phyloP scores from a whole-genome alignment of 345 rosid genomes.

The Lepidium africanum region DNA sequence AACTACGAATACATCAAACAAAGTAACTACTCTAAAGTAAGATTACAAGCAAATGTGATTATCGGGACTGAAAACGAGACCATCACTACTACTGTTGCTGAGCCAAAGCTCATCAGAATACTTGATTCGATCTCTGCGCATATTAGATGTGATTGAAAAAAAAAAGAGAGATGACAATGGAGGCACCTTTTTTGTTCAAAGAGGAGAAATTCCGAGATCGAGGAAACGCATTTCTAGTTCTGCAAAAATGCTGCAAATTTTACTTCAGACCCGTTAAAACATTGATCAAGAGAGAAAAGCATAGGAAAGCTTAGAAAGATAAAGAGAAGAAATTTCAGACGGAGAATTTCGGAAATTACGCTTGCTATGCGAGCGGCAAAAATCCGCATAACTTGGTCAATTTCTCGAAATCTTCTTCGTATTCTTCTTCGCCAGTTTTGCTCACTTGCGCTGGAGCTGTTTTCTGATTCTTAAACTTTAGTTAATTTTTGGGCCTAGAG shows the following conservation, averaged over 20 bases:
- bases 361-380: conserved; percentile 15
- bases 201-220: conserved; percentile 34
- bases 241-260: conserved; percentile 29
- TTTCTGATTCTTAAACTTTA: background rate
- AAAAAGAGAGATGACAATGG: background rate
- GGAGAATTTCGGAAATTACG: background rate
- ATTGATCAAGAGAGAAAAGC: background rate
- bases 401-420: background rate
- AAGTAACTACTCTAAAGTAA: background rate
- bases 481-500: background rate
- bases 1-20: background rate
- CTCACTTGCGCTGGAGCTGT: background rate
- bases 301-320: background rate
- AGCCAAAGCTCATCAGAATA: background rate
- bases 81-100: background rate
- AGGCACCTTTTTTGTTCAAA: conserved; percentile 31
- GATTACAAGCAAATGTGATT: background rate
- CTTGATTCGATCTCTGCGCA: conserved; percentile 4
- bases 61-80: background rate
- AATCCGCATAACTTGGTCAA: conserved; percentile 12
- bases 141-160: background rate
- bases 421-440: background rate
- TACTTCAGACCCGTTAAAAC: background rate
- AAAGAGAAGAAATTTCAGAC: background rate
- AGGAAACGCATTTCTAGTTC: conserved; percentile 23